Percentiles rank a stretch among this genome's conserved stretches.
These are phyloP conservation scores for Teratosphaeriaceae sp. DNA, from an alignment of 2,329 filamentous ascomycete species.

Conservation along the genomic window DNA sequence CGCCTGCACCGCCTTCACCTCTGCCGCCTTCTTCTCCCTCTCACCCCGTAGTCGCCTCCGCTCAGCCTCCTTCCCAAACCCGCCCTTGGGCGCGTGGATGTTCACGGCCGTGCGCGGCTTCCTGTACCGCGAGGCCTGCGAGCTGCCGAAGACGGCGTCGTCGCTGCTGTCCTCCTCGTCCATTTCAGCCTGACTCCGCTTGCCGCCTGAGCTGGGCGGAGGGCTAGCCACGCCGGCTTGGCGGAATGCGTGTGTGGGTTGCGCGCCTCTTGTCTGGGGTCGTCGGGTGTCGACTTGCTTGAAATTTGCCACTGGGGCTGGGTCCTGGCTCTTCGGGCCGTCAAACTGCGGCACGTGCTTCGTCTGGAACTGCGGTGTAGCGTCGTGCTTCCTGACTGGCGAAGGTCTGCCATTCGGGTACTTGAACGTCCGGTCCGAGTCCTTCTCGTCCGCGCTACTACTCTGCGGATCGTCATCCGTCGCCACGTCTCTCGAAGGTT, in stretches of 20 bases:
- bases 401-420: no score
- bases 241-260: neutral
- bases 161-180: conserved; percentile 9
- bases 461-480: conserved; percentile 11
- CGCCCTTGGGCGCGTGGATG: conserved; percentile 10
- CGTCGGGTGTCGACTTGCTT: no score
- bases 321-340: no score
- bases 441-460: no score
- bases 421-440: no score
- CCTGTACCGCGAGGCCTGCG: conserved; percentile 8
- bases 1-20: conserved; percentile 2
- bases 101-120: conserved; percentile 17
- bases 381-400: no score
- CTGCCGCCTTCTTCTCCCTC: conserved; percentile 4
- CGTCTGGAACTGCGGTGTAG: no score
- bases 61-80: neutral
- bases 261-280: no score
- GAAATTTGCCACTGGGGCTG: no score
- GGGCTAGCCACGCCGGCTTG: neutral
- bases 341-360: neutral
- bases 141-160: conserved; percentile 11
- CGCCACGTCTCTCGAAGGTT: no score
- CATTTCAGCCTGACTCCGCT: conserved; percentile 4
- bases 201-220: conserved; percentile 6
- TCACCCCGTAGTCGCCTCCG: conserved; percentile 2